Evolutionary conservation across 352 stramenopile genomes (phyloP).

Genomic region (Phytophthora pseudosyringae): DNA sequence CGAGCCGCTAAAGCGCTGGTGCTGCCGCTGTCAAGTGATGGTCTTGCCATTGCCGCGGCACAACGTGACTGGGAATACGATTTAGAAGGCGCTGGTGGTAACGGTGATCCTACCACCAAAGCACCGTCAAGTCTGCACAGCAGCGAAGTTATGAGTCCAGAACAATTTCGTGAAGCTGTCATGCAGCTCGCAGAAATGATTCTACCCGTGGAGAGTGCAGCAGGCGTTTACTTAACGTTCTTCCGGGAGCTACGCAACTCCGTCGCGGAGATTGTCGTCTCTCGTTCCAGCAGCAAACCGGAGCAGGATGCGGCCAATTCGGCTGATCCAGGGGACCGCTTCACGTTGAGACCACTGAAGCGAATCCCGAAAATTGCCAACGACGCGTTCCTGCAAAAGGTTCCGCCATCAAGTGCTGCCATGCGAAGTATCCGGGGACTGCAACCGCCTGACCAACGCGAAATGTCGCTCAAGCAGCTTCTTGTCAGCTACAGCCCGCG

Average conservation of each 20-base stretch:
- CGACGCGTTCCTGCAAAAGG: slow-evolving; percentile 60
- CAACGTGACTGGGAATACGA: slow-evolving; percentile 81
- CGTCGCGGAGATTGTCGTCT: slow-evolving; percentile 37
- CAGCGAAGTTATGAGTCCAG: slow-evolving; percentile 37
- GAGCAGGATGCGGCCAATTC: slow-evolving; percentile 23
- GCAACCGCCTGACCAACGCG: slow-evolving; percentile 48
- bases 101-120: slow-evolving; percentile 2
- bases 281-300: slow-evolving; percentile 15
- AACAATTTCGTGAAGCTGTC: slow-evolving; percentile 65
- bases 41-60: slow-evolving; percentile 45
- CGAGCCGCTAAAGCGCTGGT: slow-evolving; percentile 66
- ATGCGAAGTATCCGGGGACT: slow-evolving; percentile 56
- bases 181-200: slow-evolving; percentile 70
- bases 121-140: slow-evolving; percentile 9
- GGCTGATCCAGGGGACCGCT: slow-evolving; percentile 18
- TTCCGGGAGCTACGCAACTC: slow-evolving; percentile 65
- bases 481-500: slow-evolving; percentile 74
- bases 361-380: slow-evolving; percentile 59
- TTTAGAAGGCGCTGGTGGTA: slow-evolving; percentile 29
- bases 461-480: slow-evolving; percentile 81
- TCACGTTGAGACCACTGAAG: slow-evolving; percentile 42
- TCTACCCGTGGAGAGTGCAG: slow-evolving; percentile 63
- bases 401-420: slow-evolving; percentile 52
- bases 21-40: slow-evolving; percentile 42
- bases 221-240: slow-evolving; percentile 51